phyloP scores from a whole-genome alignment of 768 basidiomycete species.

The Postia placenta region DNA sequence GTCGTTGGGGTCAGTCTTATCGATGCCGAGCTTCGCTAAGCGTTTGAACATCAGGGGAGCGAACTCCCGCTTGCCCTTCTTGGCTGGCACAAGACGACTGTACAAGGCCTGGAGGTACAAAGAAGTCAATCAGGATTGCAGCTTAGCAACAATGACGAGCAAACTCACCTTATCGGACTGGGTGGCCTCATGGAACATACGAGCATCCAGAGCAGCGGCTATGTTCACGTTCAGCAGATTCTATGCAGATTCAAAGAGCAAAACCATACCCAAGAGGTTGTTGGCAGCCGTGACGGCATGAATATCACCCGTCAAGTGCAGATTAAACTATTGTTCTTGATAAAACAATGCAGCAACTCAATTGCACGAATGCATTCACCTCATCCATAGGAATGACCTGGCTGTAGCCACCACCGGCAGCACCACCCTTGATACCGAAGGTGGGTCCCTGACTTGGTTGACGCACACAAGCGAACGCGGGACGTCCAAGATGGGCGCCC shows the following conservation, averaged over 20 bases:
- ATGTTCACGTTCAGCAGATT: slow-evolving; percentile 5
- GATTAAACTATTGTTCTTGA: slow-evolving; percentile 62
- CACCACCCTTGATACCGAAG: slow-evolving; percentile 98
- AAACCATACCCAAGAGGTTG: slow-evolving; percentile 73
- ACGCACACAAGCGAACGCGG: slow-evolving; percentile 92
- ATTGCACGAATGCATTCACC: slow-evolving; percentile 30
- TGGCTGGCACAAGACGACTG: slow-evolving; percentile 83
- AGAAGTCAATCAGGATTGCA: background rate
- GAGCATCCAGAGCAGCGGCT: slow-evolving; percentile 95
- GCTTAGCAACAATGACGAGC: background rate
- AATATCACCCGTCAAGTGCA: slow-evolving; percentile 95
- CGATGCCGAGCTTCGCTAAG: slow-evolving; percentile 89
- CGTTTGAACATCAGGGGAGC: slow-evolving; percentile 96
- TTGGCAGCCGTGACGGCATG: slow-evolving; percentile 97
- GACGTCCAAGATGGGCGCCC: slow-evolving; percentile 88
- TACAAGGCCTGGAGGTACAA: slow-evolving; percentile 57
- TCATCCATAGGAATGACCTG: slow-evolving; percentile 99
- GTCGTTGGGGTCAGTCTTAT: slow-evolving; percentile 88
- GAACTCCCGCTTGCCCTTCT: slow-evolving; percentile 93
- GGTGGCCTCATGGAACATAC: slow-evolving; percentile 96
- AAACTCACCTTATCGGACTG: slow-evolving; percentile 83
- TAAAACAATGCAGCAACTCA: background rate
- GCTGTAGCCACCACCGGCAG: slow-evolving; percentile 96
- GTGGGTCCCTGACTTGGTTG: slow-evolving; percentile 99
- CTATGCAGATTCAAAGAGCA: background rate